Evolutionary conservation across 768 basidiomycete species (phyloP).

Genomic region (Leccinum subtestaceum): DNA sequence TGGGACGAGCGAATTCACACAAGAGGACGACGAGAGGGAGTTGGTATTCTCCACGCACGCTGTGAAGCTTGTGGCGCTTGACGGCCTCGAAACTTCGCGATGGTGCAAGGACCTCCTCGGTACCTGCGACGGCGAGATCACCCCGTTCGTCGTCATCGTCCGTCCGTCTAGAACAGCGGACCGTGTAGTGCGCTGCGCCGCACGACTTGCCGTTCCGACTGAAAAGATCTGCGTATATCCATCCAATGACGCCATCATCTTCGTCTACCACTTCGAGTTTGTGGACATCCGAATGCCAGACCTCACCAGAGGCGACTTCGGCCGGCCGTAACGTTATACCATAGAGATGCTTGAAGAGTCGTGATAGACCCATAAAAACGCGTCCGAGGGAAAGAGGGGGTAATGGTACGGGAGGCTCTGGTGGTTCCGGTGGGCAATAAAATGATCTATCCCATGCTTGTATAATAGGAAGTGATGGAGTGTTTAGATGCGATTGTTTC

Average conservation of each 20-base stretch:
- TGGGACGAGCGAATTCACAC: constrained; percentile 78
- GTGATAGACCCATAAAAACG: constrained; percentile 87
- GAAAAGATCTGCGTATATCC: constrained; percentile 94
- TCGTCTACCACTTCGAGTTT: constrained; percentile 95
- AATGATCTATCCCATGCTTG: constrained; percentile 98
- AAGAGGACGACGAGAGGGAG: constrained; percentile 89
- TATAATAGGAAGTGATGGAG: constrained; percentile 58
- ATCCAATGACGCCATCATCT: constrained; percentile 80
- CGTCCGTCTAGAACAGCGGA: constrained; percentile 87
- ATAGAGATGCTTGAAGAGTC: constrained; percentile 82
- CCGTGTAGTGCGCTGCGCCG: constrained; percentile 97
- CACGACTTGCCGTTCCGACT: constrained; percentile 78
- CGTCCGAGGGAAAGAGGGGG: constrained; percentile 84
- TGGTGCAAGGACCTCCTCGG: constrained; percentile 41
- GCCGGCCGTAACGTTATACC: constrained; percentile 80
- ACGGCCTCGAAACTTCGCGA: constrained; percentile 64
- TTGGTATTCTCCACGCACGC: constrained; percentile 72
- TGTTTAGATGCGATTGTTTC: constrained; percentile 72
- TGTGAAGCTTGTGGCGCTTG: constrained; percentile 57
- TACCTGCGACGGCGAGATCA: constrained; percentile 48
- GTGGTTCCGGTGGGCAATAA: constrained; percentile 79
- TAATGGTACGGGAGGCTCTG: constrained; percentile 69
- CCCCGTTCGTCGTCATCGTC: constrained; percentile 84
- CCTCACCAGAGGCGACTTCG: constrained; percentile 69
- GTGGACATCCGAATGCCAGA: constrained; percentile 85